A percentile compares a stretch with the other conserved stretches of the same genome.
These are phyloP conservation scores for Neodidymelliopsis sp. DNA, from an alignment of 2,329 filamentous ascomycete species.

Conservation along the genomic window DNA sequence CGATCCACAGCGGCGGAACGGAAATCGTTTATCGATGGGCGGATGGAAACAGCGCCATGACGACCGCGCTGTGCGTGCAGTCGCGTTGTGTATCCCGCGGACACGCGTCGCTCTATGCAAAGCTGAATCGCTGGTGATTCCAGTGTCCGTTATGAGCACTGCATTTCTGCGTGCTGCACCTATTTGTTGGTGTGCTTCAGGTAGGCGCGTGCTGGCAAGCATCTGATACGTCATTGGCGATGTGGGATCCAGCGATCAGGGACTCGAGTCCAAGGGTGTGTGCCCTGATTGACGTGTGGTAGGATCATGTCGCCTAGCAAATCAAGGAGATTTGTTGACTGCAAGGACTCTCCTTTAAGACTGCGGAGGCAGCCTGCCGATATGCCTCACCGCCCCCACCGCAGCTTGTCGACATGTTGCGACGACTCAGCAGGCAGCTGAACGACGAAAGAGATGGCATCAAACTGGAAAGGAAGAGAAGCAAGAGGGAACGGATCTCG, in stretches of 20 bases:
- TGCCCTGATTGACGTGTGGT: slow-evolving; percentile 40
- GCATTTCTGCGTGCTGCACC: slow-evolving; percentile 25
- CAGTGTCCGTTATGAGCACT: slow-evolving; percentile 14
- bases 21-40: slow-evolving; percentile 9
- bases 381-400: slow-evolving; percentile 30
- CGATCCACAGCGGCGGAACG: slow-evolving; percentile 12
- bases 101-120: slow-evolving; percentile 16
- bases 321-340: slow-evolving; percentile 32
- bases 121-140: slow-evolving; percentile 1
- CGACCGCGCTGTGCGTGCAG: slow-evolving; percentile 2
- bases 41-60: slow-evolving; percentile 26
- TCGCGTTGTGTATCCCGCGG: slow-evolving; percentile 12
- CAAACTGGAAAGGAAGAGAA: slow-evolving; percentile 36
- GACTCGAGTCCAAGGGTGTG: slow-evolving; percentile 29
- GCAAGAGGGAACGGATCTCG: slow-evolving; percentile 41
- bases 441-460: slow-evolving; percentile 25
- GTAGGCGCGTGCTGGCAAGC: slow-evolving; percentile 20
- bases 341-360: slow-evolving; percentile 29
- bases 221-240: slow-evolving; percentile 36
- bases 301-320: slow-evolving; percentile 28
- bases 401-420: slow-evolving; percentile 37
- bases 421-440: slow-evolving; percentile 34
- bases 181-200: slow-evolving; percentile 28
- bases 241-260: slow-evolving; percentile 34
- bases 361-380: slow-evolving; percentile 24